Evolutionary conservation across 1,284 basidiomycete genomes (phyloP).

Genomic region (Leucoagaricus sp.): DNA sequence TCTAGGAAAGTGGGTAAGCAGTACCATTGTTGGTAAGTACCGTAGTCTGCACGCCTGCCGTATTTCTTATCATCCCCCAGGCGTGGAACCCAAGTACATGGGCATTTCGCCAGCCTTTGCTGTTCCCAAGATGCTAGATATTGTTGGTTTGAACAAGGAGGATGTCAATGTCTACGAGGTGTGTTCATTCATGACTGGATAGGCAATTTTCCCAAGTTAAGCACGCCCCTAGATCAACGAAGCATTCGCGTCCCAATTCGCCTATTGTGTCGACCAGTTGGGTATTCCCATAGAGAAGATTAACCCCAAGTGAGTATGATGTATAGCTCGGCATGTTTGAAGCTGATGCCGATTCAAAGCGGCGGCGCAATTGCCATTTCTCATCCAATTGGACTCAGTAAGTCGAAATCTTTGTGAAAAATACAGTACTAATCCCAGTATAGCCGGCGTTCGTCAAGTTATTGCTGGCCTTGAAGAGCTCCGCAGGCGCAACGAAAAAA

Average conservation of each 20-base stretch:
- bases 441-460: conserved; percentile 82
- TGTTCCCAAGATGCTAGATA: conserved; percentile 77
- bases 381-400: conserved; percentile 83
- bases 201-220: background rate
- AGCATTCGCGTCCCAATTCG: conserved; percentile 82
- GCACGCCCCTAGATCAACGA: conserved; percentile 67
- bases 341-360: conserved; percentile 33
- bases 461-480: conserved; percentile 84
- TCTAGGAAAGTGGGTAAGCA: conserved; percentile 86
- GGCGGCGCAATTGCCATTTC: conserved; percentile 89
- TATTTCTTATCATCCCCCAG: conserved; percentile 37
- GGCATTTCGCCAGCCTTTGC: conserved; percentile 85
- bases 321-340: background rate
- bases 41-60: conserved; percentile 15
- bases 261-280: conserved; percentile 79
- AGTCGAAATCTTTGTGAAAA: conserved; percentile 26
- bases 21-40: conserved; percentile 73
- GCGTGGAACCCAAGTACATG: conserved; percentile 87
- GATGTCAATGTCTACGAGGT: conserved; percentile 92
- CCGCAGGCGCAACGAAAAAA: conserved; percentile 60
- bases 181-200: conserved; percentile 22
- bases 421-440: conserved; percentile 7
- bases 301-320: conserved; percentile 71
- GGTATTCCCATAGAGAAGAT: conserved; percentile 82
- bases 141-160: conserved; percentile 74